Conservation (phyloP, 2,329 filamentous ascomycete species). For the Apiospora hydei region DNA sequence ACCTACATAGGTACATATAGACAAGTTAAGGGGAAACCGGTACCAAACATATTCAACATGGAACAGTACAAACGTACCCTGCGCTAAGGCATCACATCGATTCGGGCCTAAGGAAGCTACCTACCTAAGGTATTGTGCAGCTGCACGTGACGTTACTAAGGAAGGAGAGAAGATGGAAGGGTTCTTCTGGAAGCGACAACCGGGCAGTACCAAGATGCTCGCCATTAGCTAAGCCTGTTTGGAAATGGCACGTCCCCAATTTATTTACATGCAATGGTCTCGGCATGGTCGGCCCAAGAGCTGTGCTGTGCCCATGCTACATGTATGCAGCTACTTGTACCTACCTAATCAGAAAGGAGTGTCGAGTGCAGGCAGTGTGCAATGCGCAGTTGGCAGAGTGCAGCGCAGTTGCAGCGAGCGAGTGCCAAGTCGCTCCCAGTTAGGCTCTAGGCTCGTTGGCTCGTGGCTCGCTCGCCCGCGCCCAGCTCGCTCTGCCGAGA, state of each 20-base stretch:
- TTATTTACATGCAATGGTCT: background rate
- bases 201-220: conserved; percentile 10
- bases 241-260: background rate
- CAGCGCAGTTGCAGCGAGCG: background rate
- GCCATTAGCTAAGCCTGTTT: conserved; percentile 1
- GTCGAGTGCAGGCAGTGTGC: background rate
- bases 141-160: background rate
- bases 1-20: background rate
- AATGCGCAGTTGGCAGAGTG: background rate
- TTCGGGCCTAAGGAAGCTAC: conserved; percentile 4
- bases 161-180: background rate
- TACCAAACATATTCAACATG: background rate
- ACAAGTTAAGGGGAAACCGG: background rate
- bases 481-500: conserved; percentile 18
- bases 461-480: background rate
- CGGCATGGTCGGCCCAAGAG: background rate
- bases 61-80: background rate
- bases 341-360: conserved; percentile 7
- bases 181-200: conserved; percentile 7
- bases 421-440: background rate
- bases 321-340: too few relatives aligned
- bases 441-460: too few relatives aligned
- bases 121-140: too few relatives aligned
- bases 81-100: background rate
- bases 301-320: background rate